Conservation (phyloP, 257 asterid species). For the Lycium barbarum region DNA sequence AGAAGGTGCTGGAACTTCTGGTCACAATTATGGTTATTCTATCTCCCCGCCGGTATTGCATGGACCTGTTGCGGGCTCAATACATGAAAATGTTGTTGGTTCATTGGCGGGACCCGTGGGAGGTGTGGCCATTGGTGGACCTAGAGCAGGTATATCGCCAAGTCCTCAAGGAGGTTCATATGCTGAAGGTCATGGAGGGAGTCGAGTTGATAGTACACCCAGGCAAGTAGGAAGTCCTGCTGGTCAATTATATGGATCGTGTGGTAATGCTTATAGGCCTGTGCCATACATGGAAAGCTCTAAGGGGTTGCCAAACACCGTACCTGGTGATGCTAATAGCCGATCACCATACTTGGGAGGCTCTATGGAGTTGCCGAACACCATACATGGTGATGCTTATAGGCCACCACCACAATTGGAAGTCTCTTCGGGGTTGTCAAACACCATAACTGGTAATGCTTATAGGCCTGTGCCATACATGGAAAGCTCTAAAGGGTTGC, state of each 20-base stretch:
- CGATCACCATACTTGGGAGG: neutral
- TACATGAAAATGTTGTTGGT: neutral
- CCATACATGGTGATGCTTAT: neutral
- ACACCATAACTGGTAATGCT: neutral
- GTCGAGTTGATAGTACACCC: neutral
- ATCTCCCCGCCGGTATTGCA: neutral
- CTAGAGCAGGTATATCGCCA: constrained; percentile 15
- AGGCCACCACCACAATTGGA: neutral
- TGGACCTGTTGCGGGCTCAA: constrained; percentile 9
- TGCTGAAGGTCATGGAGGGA: constrained; percentile 41
- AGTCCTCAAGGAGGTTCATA: neutral
- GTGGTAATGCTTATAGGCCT: neutral
- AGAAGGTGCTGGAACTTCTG: constrained; percentile 32
- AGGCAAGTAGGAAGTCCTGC: neutral
- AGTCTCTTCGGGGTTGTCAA: neutral
- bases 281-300: neutral
- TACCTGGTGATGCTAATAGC: neutral
- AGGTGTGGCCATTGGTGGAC: constrained; percentile 27
- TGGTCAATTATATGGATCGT: neutral
- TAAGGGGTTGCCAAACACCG: too few relatives aligned
- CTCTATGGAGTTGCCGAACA: neutral
- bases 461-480: neutral
- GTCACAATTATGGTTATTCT: constrained; percentile 31
- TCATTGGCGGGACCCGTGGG: constrained; percentile 15
- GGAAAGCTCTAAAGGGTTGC: neutral